Base-by-base conservation (phyloP, 768 basidiomycete genomes). In the Epithele typhae region DNA sequence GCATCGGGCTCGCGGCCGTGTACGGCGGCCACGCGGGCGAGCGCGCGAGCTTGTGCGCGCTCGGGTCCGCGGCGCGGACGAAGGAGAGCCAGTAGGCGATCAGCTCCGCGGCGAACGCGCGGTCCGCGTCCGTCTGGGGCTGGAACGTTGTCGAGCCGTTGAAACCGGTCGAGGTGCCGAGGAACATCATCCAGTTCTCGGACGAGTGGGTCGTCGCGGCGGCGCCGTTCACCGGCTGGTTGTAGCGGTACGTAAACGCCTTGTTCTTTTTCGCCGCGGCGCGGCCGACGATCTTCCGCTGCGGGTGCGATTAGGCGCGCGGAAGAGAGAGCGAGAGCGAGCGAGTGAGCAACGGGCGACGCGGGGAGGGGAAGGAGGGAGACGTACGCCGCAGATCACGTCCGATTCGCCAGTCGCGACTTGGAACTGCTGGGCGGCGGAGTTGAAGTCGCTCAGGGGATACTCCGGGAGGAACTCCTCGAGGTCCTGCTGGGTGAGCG, bases 141-240 rank as follows among this genome's bases (percentile, higher is more conserved):
- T 70, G 67, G 59, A 81, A 78, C 1, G 65, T 69, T 10, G 72
- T 73, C 0, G 76, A 72, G 18, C 82, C 80, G 59, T 84, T 81
- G 46, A 64, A 59, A 18, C 81, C 81, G 24, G 80, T 81, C 47
- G 76, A 76, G 1, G 69, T 74, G 1, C 83, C 81, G 18, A 62
- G 59, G 65, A 81, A 82, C 80, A 82, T 77, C 78, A 81, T 81
- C 76, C 77, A 82, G 54, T 83, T 81, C 58, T 81, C 82, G 1
- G 82, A 70, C 6, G 81, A 73, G 51, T 82, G 81, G 8, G 47
- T 35, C 11, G 48, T 45, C 15, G 64, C 64, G 14, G 64, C 64
- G 4, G 52, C 50, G 0, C 75, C 74, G 6, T 75, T 75, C 43
- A 78, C 74, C 4, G 68, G 64, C 48, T 81, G 76, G 59, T 82